Percentiles rank a stretch among this genome's conserved stretches.
phyloP scores from a whole-genome alignment of 192 early-diverging fungal species.

The Irineochytrium annulatum region DNA sequence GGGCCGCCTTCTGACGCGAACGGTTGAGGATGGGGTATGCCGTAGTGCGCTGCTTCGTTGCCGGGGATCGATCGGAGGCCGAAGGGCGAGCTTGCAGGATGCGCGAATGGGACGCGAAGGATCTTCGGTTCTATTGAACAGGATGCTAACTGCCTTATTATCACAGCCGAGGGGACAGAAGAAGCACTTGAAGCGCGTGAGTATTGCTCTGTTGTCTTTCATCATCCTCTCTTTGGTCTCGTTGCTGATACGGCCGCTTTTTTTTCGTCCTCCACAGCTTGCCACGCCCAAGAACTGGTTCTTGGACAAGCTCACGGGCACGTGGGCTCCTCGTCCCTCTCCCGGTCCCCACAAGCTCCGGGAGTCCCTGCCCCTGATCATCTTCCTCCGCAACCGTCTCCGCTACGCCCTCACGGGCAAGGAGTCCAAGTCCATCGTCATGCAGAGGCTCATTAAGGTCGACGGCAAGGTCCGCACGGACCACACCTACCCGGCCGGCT shows the following conservation, averaged over 20 bases:
- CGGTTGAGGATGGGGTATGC: too few relatives aligned
- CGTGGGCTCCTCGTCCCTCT: slow-evolving; percentile 92
- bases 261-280: slow-evolving; percentile 42
- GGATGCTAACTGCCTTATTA: too few relatives aligned
- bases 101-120: too few relatives aligned
- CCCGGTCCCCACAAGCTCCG: slow-evolving; percentile 99
- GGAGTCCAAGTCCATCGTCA: slow-evolving; percentile 93
- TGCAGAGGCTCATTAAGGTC: slow-evolving; percentile 99
- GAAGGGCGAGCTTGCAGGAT: too few relatives aligned
- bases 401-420: slow-evolving; percentile 98
- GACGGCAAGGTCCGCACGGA: slow-evolving; percentile 98
- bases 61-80: too few relatives aligned
- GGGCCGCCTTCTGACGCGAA: too few relatives aligned
- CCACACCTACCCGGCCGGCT: slow-evolving; percentile 92
- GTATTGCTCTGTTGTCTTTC: slow-evolving; percentile 8
- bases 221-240: background rate
- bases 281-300: slow-evolving; percentile 99
- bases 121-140: too few relatives aligned
- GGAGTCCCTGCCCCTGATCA: slow-evolving; percentile 95
- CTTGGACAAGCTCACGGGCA: slow-evolving; percentile 99
- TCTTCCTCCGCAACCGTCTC: slow-evolving; percentile 99
- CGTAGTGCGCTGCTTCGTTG: too few relatives aligned
- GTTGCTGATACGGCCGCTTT: slow-evolving; percentile 1
- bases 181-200: slow-evolving; percentile 98
- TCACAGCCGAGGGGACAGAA: slow-evolving; percentile 92